phyloP scores from a whole-genome alignment of 1,139 yeast genomes.

The Lodderomyces parapsilosis region DNA sequence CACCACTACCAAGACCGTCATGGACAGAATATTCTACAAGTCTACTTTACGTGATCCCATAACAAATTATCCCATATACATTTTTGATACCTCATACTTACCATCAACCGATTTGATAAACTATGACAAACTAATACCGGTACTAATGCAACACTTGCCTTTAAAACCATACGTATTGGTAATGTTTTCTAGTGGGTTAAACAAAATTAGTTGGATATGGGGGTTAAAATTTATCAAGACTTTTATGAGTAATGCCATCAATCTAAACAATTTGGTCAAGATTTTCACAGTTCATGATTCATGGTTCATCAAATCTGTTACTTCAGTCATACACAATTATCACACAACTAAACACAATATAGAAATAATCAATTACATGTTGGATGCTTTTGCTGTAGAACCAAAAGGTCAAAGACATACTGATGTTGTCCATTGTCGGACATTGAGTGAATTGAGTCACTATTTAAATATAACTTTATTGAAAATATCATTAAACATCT shows the following conservation, averaged over 20 bases:
- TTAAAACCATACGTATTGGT: constrained; percentile 58
- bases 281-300: constrained; percentile 87
- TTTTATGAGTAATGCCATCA: constrained; percentile 52
- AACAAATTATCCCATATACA: constrained; percentile 62
- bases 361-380: constrained; percentile 26
- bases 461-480: constrained; percentile 71
- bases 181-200: constrained; percentile 79
- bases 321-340: constrained; percentile 65
- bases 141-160: constrained; percentile 48
- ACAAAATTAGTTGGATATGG: constrained; percentile 70
- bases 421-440: constrained; percentile 36
- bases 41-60: constrained; percentile 60
- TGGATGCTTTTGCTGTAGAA: constrained; percentile 27
- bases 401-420: constrained; percentile 9
- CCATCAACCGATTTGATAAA: constrained; percentile 53
- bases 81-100: constrained; percentile 74
- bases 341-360: constrained; percentile 34
- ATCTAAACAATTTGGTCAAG: constrained; percentile 49
- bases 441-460: constrained; percentile 61
- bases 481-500: constrained; percentile 75
- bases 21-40: constrained; percentile 59
- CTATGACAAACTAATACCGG: constrained; percentile 43
- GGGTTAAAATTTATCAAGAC: constrained; percentile 72
- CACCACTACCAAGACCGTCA: no score
- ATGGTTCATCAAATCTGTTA: constrained; percentile 81